Evolutionary conservation across 169 alveolate genomes (phyloP), one percentile per base, ranked within the genome.

Genomic region (Eimeria praecox): DNA sequence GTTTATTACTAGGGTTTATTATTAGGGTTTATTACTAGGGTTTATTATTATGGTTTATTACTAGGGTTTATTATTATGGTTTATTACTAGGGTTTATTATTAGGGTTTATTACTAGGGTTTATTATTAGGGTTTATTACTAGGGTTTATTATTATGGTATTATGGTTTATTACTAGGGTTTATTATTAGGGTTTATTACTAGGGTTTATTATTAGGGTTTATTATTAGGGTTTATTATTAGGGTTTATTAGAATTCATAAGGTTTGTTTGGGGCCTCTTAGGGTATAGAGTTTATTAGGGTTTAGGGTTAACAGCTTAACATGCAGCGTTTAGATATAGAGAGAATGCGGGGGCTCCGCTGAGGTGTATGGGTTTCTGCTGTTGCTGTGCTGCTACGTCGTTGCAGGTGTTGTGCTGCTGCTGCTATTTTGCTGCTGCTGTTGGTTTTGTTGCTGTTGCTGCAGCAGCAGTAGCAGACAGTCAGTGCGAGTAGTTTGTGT

Each of bases 401-500:
- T 64, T 64, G 75, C 75, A 10, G 75, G 33, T 16, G 75, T n/a
- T 9, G 75, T 64, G 75, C 24, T n/a, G 33, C 75, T 64, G 38
- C 75, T n/a, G 33, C 75, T 64, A 64, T 33, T 9, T 10, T 33
- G 49, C 22, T n/a, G 83, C 83, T 73, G 83, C 49, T 73, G 83
- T 30, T 73, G 44, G 9, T 73, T 14, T 18, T 4, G 40, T 35
- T 18, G 87, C 59, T 77, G 87, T 44, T 12, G 87, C 87, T 77
- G 87, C 62, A 40, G 62, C 59, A 40, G 87, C 46, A 40, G 56
- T 59, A 4, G 87, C 87, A 18, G 59, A 44, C 73, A 27, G 90
- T 18, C 27, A 44, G 22, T 49, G 90, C 40, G 49, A 0, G 6
- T 69, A 22, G 44, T 78, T 69, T 82, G 35, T 44, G 16, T 46